phyloP scores from a whole-genome alignment of 2,329 filamentous ascomycete species.

The Colletotrichum echinochloae region DNA sequence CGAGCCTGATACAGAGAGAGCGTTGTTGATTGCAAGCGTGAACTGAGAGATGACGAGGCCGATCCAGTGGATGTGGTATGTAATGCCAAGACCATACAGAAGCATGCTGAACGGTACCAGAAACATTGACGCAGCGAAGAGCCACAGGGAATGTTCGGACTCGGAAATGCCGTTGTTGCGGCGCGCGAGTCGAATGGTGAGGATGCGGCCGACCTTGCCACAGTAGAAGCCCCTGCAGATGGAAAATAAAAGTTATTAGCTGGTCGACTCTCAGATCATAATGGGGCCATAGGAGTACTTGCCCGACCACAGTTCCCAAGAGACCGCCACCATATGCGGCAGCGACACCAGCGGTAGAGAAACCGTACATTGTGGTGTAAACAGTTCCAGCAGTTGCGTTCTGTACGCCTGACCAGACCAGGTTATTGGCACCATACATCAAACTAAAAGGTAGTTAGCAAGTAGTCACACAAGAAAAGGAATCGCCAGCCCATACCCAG shows the following conservation, averaged over 20 bases:
- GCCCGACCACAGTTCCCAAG: slow-evolving; percentile 58
- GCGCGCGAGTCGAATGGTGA: slow-evolving; percentile 53
- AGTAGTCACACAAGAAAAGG: background rate
- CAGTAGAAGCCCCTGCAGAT: slow-evolving; percentile 45
- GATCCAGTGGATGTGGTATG: slow-evolving; percentile 49
- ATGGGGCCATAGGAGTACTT: background rate
- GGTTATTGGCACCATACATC: slow-evolving; percentile 50
- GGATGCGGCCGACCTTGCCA: slow-evolving; percentile 52
- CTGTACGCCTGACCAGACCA: slow-evolving; percentile 49
- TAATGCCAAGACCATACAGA: slow-evolving; percentile 54
- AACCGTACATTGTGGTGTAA: slow-evolving; percentile 48
- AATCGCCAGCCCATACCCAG: slow-evolving; percentile 46
- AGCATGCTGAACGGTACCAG: slow-evolving; percentile 56
- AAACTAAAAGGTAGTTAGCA: slow-evolving; percentile 34
- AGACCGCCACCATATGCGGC: slow-evolving; percentile 47
- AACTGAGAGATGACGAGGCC: slow-evolving; percentile 47
- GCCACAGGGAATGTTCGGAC: slow-evolving; percentile 56
- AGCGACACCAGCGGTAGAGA: slow-evolving; percentile 42
- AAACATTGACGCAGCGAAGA: slow-evolving; percentile 45
- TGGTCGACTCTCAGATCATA: rapidly evolving
- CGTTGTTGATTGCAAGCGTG: slow-evolving; percentile 45
- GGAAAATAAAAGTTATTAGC: background rate
- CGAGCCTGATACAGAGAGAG: slow-evolving; percentile 45
- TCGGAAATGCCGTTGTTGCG: slow-evolving; percentile 56
- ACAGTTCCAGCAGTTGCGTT: slow-evolving; percentile 49